Evolutionary conservation across 2,329 filamentous ascomycete genomes (phyloP).

Genomic region (Exophiala viscosa): DNA sequence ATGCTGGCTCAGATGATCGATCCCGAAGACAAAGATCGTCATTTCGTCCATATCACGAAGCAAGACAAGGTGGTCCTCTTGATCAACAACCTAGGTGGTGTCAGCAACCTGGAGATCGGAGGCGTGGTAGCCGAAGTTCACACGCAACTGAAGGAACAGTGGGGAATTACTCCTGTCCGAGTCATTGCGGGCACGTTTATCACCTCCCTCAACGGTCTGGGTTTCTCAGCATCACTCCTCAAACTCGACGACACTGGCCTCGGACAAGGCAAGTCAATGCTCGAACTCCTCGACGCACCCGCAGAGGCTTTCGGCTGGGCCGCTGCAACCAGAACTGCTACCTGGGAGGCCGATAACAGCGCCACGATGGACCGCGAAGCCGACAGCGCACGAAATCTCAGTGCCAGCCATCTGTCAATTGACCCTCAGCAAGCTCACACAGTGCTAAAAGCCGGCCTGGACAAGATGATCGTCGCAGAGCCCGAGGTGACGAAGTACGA

Average conservation of each 20-base stretch:
- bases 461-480: slow-evolving; percentile 60
- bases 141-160: slow-evolving; percentile 55
- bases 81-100: slow-evolving; percentile 67
- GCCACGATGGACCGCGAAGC: slow-evolving; percentile 41
- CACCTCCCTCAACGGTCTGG: slow-evolving; percentile 67
- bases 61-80: slow-evolving; percentile 60
- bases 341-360: slow-evolving; percentile 53
- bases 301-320: slow-evolving; percentile 66
- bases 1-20: slow-evolving; percentile 66
- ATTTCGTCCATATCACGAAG: slow-evolving; percentile 56
- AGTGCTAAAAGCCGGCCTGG: slow-evolving; percentile 53
- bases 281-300: slow-evolving; percentile 65
- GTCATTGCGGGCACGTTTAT: slow-evolving; percentile 66
- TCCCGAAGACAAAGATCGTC: slow-evolving; percentile 59
- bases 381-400: slow-evolving; percentile 41
- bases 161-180: slow-evolving; percentile 58
- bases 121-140: slow-evolving; percentile 66
- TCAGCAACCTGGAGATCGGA: slow-evolving; percentile 63
- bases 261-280: slow-evolving; percentile 51
- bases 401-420: slow-evolving; percentile 54
- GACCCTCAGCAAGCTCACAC: slow-evolving; percentile 50
- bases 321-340: slow-evolving; percentile 55
- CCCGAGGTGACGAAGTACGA: slow-evolving; percentile 65
- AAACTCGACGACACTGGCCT: slow-evolving; percentile 60
- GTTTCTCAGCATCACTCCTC: slow-evolving; percentile 66